Evolutionary conservation across 2,329 filamentous ascomycete genomes (phyloP).

Genomic region (Fusarium fujikuroi): DNA sequence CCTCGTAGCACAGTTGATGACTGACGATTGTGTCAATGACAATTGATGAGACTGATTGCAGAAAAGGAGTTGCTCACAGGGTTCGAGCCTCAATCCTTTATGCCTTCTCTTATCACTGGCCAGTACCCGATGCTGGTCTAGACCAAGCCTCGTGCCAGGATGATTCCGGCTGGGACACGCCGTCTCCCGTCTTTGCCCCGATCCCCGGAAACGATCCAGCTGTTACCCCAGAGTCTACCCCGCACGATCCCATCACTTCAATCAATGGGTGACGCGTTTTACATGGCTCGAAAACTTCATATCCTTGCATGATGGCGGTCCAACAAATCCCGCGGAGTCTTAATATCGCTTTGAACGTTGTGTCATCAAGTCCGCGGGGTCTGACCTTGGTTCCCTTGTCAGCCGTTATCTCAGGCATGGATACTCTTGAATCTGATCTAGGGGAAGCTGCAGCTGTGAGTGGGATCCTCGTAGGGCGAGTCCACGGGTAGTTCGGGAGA

Average conservation of each 20-base stretch:
- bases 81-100: not conserved
- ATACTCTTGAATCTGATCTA: not conserved
- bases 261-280: not conserved
- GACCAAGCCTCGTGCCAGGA: not conserved
- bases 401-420: not conserved
- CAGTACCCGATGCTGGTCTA: not conserved
- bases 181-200: not conserved
- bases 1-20: not conserved
- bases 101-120: not conserved
- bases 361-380: not conserved
- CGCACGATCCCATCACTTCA: not conserved
- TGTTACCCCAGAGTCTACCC: not conserved
- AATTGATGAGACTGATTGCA: not conserved
- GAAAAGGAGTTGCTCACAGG: not conserved
- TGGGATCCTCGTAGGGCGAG: not conserved
- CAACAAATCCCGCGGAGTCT: not conserved
- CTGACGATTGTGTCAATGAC: not conserved
- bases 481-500: not conserved
- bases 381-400: accelerated
- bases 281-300: not conserved
- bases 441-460: accelerated
- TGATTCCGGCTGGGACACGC: not conserved
- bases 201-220: not conserved
- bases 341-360: not conserved
- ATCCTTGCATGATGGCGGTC: accelerated